Evolutionary conservation across 2,329 filamentous ascomycete species (phyloP).

Genomic region (Phaeomoniella chlamydospora): DNA sequence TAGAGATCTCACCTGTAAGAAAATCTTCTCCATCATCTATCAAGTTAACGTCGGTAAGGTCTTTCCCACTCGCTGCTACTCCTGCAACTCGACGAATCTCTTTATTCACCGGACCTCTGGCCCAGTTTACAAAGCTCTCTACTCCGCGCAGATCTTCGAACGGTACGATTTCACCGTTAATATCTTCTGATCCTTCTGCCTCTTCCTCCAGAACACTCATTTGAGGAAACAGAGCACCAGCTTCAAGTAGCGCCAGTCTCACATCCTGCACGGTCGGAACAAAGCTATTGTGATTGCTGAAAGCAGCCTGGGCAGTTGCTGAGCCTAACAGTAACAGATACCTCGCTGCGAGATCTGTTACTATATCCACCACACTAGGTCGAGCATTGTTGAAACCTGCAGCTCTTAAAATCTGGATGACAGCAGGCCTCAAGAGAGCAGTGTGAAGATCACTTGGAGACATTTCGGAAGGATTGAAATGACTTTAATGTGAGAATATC

Average conservation of each 20-base stretch:
- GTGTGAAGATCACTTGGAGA: conserved; percentile 44
- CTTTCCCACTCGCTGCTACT: conserved; percentile 44
- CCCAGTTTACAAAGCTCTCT: conserved; percentile 67
- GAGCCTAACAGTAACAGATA: conserved; percentile 66
- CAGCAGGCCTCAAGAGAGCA: conserved; percentile 69
- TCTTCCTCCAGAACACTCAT: conserved; percentile 52
- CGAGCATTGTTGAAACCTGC: conserved; percentile 77
- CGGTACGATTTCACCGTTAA: conserved; percentile 11
- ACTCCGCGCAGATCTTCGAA: conserved; percentile 63
- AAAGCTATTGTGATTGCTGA: conserved; percentile 52
- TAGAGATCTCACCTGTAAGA: conserved; percentile 39
- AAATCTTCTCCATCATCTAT: conserved; percentile 50
- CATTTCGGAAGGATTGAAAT: conserved; percentile 18
- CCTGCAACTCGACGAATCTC: conserved; percentile 73
- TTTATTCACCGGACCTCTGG: conserved; percentile 54
- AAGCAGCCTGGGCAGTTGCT: conserved; percentile 56
- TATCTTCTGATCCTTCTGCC: conserved; percentile 38
- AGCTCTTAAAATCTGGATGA: conserved; percentile 83
- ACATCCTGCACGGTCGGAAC: conserved; percentile 60
- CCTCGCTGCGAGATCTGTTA: conserved; percentile 74
- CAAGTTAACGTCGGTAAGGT: conserved; percentile 29
- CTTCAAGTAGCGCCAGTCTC: conserved; percentile 71
- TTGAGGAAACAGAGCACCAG: conserved; percentile 58
- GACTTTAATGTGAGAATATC: background rate
- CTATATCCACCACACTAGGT: conserved; percentile 67